phyloP scores from a whole-genome alignment of 305 asterid species.

The Fraxinus ornus region DNA sequence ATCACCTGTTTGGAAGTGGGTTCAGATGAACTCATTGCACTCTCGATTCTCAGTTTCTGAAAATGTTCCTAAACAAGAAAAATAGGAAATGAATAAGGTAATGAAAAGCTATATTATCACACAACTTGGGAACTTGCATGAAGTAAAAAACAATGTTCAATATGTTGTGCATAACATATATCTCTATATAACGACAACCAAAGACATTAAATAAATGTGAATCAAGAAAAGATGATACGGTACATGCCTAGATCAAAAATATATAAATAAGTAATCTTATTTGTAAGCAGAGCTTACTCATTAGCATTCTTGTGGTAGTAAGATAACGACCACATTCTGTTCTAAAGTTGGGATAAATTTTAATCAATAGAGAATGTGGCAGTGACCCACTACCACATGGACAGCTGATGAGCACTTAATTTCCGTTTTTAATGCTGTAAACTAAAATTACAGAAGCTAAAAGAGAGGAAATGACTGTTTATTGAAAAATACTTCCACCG shows the following conservation, averaged over 20 bases:
- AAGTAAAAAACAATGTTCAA: neutral
- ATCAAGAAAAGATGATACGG: neutral
- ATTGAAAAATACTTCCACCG: neutral
- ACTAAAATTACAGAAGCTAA: neutral
- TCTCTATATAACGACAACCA: neutral
- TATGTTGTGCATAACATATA: neutral
- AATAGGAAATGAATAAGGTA: neutral
- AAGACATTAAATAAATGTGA: neutral
- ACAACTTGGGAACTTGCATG: neutral
- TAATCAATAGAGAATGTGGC: neutral
- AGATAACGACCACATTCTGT: neutral
- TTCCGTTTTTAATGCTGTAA: no score
- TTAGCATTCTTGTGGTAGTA: neutral
- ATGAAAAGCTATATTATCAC: neutral
- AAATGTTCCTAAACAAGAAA: slow-evolving; percentile 68
- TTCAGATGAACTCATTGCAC: slow-evolving; percentile 76
- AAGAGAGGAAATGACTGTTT: neutral
- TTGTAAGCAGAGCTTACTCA: neutral
- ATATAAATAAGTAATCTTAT: neutral
- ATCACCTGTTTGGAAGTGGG: slow-evolving; percentile 68
- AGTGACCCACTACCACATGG: neutral
- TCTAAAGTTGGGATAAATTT: neutral
- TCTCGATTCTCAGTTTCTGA: slow-evolving; percentile 80
- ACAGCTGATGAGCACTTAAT: neutral
- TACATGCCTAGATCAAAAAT: slow-evolving; percentile 52